These are phyloP conservation scores for Hippophae gyantsensis DNA, from an alignment of 306 rosid species.

Conservation along the genomic window DNA sequence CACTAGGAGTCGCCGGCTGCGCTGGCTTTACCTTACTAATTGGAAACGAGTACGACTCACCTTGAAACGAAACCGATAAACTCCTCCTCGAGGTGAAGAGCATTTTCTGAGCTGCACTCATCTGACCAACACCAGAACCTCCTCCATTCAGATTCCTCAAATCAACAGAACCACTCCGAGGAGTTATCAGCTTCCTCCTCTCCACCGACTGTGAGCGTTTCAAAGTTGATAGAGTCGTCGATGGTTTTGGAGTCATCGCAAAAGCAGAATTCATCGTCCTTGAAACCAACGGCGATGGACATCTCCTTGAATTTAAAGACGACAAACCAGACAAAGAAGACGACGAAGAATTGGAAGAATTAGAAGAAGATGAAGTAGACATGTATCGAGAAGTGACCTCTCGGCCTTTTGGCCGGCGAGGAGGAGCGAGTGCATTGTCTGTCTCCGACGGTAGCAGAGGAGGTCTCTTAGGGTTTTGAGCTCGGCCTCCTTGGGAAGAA, in stretches of 20 bases:
- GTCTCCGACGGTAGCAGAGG: slow-evolving; percentile 75
- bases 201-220: slow-evolving; percentile 60
- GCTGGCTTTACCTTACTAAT: slow-evolving; percentile 60
- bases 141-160: slow-evolving; percentile 23
- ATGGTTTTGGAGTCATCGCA: slow-evolving; percentile 23
- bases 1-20: slow-evolving; percentile 39
- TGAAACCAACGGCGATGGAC: slow-evolving; percentile 50
- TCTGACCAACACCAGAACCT: slow-evolving; percentile 22
- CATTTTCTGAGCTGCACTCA: slow-evolving; percentile 63
- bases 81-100: slow-evolving; percentile 76
- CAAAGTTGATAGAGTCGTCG: slow-evolving; percentile 13
- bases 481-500: slow-evolving; percentile 28
- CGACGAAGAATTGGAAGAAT: slow-evolving; percentile 13
- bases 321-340: slow-evolving; percentile 22
- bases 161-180: slow-evolving; percentile 37
- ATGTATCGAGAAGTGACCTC: slow-evolving; percentile 76
- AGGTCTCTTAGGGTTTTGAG: slow-evolving; percentile 44
- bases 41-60: slow-evolving; percentile 76
- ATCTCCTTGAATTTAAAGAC: slow-evolving; percentile 37
- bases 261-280: slow-evolving; percentile 32
- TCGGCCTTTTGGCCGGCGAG: slow-evolving; percentile 52
- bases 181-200: slow-evolving; percentile 46
- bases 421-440: slow-evolving; percentile 51
- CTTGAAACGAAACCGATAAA: slow-evolving; percentile 87
- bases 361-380: slow-evolving; percentile 44